phyloP scores from a whole-genome alignment of 352 stramenopile genomes.

The Pythium utonaiense region DNA sequence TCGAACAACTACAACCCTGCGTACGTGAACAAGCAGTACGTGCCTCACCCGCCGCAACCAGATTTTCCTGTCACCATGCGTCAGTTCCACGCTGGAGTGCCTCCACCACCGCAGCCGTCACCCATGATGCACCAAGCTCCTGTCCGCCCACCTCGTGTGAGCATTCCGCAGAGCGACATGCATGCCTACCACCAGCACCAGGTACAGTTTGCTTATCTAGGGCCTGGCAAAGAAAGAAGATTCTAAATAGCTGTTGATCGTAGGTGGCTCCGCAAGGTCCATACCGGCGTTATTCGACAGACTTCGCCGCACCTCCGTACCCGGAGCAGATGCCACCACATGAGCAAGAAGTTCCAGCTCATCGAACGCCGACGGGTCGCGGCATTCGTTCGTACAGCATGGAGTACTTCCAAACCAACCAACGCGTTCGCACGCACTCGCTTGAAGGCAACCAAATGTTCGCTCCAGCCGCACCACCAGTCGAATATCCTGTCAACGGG shows the following conservation, averaged over 20 bases:
- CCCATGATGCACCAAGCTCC: constrained; percentile 20
- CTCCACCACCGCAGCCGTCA: constrained; percentile 34
- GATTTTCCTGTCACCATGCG: constrained; percentile 62
- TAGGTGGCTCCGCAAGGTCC: constrained; percentile 34
- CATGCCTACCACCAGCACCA: constrained; percentile 64
- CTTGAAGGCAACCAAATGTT: constrained; percentile 72
- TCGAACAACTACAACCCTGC: constrained; percentile 42
- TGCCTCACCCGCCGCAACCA: constrained; percentile 28
- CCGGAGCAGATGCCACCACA: constrained; percentile 45
- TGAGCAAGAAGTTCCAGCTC: constrained; percentile 37
- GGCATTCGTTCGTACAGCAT: constrained; percentile 74
- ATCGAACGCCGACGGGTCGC: constrained; percentile 36
- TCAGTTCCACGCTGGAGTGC: constrained; percentile 39
- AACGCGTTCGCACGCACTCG: constrained; percentile 66
- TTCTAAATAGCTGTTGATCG: too few species aligned
- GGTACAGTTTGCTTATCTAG: not conserved
- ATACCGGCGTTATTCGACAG: constrained; percentile 72
- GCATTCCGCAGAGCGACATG: constrained; percentile 50
- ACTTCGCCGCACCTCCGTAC: constrained; percentile 63
- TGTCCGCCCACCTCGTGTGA: constrained; percentile 63
- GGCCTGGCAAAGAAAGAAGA: too few species aligned
- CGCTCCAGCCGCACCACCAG: constrained; percentile 27
- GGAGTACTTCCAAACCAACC: constrained; percentile 60
- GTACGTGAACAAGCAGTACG: constrained; percentile 53
- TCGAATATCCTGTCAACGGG: constrained; percentile 56